Evolutionary conservation across 495 filamentous ascomycete genomes (phyloP).

Genomic region (Aspergillus leporis): DNA sequence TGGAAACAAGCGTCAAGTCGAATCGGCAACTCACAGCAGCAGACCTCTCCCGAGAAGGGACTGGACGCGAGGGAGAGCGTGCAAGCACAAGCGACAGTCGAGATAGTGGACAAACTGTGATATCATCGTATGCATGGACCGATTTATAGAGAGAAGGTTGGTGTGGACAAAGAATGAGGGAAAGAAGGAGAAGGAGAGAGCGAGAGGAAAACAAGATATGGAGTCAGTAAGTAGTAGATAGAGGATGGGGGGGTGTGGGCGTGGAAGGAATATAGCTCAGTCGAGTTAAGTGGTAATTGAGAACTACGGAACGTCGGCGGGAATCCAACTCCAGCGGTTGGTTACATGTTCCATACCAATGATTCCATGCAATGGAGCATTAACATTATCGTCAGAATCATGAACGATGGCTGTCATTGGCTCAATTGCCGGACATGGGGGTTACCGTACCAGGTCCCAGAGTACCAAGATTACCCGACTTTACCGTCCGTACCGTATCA

Average conservation of each 20-base stretch:
- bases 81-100: slow-evolving; percentile 37
- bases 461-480: slow-evolving; percentile 1
- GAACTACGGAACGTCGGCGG: background rate
- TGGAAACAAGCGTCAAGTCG: slow-evolving; percentile 11
- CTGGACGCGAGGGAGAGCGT: slow-evolving; percentile 35
- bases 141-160: slow-evolving; percentile 15
- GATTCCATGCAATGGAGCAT: slow-evolving; percentile 5
- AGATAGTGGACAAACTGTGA: slow-evolving; percentile 22
- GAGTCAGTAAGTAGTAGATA: background rate
- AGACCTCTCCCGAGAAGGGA: slow-evolving; percentile 39
- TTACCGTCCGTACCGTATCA: slow-evolving; percentile 3
- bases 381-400: background rate
- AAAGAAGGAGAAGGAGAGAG: slow-evolving; percentile 9
- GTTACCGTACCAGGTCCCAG: background rate
- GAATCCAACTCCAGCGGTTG: background rate
- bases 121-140: slow-evolving; percentile 30
- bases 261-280: slow-evolving; percentile 5
- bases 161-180: slow-evolving; percentile 12
- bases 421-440: background rate
- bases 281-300: background rate
- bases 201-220: background rate
- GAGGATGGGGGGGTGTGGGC: slow-evolving; percentile 7
- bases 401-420: background rate
- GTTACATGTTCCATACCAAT: slow-evolving; percentile 11
- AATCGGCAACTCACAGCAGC: slow-evolving; percentile 28